phyloP scores from a whole-genome alignment of 495 filamentous ascomycete species.

The Xylaria telfairii region DNA sequence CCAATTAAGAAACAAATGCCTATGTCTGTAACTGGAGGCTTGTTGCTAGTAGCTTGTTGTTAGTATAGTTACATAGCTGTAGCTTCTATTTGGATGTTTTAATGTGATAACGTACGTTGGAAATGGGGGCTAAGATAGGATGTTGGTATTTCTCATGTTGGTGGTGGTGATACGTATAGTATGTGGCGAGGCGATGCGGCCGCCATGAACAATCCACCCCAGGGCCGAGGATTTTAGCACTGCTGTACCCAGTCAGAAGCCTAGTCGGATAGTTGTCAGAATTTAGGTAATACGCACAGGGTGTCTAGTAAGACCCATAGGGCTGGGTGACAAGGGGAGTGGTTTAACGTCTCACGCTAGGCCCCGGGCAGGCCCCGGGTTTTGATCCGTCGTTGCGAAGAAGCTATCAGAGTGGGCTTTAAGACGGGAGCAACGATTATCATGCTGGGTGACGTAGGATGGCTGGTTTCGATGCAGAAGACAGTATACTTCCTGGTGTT shows the following conservation, averaged over 20 bases:
- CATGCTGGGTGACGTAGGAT: slow-evolving; percentile 19
- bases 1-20: not conserved
- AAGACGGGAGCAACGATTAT: not conserved
- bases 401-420: not conserved
- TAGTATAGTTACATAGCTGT: not conserved
- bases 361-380: not conserved
- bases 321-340: not conserved
- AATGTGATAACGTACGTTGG: not conserved
- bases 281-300: not conserved
- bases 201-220: not conserved
- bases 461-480: not conserved
- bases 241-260: too few species aligned
- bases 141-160: not conserved
- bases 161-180: slow-evolving; percentile 7
- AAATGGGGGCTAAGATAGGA: not conserved
- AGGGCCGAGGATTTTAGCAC: not conserved
- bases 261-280: too few species aligned
- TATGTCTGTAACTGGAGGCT: not conserved
- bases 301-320: not conserved
- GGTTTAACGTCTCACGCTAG: slow-evolving; percentile 1
- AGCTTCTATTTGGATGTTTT: not conserved
- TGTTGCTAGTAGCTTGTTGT: not conserved
- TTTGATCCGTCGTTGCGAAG: not conserved
- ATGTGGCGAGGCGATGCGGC: slow-evolving; percentile 10
- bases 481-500: not conserved